phyloP scores from a whole-genome alignment of 139 green algal genomes.

The Spirogloea muscicola region DNA sequence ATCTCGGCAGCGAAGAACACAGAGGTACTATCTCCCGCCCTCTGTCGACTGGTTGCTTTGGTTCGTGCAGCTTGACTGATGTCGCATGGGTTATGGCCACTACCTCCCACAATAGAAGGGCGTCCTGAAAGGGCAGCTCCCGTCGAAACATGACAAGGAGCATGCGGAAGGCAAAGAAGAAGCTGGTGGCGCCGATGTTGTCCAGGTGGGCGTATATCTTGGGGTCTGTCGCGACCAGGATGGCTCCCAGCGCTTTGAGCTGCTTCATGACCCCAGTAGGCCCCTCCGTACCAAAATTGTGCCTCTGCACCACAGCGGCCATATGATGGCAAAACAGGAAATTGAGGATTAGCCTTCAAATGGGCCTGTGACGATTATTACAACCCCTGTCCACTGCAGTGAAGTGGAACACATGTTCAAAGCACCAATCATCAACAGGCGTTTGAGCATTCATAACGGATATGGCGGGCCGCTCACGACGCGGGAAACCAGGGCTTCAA shows the following conservation, averaged over 20 bases:
- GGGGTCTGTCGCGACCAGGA: background rate
- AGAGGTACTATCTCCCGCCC: no score
- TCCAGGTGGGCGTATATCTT: conserved; percentile 42
- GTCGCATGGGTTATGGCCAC: no score
- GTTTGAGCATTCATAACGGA: no score
- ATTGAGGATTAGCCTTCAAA: no score
- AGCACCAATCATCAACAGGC: no score
- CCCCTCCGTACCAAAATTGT: conserved; percentile 49
- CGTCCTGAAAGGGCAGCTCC: conserved; percentile 62
- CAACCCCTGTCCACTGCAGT: no score
- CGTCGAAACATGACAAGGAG: conserved; percentile 72
- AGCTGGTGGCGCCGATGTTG: conserved; percentile 61
- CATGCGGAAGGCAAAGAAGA: conserved; percentile 82
- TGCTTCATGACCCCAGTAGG: conserved; percentile 16
- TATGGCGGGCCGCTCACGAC: conserved; percentile 22
- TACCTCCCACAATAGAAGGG: conserved; percentile 34
- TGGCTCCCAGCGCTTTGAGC: conserved; percentile 3
- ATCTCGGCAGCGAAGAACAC: no score
- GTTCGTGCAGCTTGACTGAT: no score
- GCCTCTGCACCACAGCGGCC: conserved; percentile 43
- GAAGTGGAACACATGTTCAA: no score
- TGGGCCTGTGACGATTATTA: no score
- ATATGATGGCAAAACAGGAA: conserved; percentile 54
- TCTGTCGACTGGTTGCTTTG: no score
- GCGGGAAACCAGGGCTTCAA: conserved; percentile 66